Evolutionary conservation across 371 early-diverging fungal genomes (phyloP).

Genomic region (Syncephalastrum monosporum): DNA sequence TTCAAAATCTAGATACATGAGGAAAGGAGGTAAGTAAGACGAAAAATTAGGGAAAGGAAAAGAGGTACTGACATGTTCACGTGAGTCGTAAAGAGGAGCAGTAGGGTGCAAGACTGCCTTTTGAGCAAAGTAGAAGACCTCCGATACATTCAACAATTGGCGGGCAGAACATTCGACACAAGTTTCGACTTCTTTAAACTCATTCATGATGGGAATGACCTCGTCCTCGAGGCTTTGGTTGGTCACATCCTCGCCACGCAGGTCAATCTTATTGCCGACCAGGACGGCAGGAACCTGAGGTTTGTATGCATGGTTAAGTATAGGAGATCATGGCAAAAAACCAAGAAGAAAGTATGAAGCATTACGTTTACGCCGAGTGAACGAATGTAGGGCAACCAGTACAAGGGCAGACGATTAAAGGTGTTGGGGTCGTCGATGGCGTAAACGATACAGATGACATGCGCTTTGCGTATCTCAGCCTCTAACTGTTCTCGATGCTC

Average conservation of each 20-base stretch:
- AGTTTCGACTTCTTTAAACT: conserved; percentile 98
- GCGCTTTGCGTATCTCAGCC: conserved; percentile 89
- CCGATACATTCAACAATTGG: conserved; percentile 89
- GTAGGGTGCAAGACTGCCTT: conserved; percentile 97
- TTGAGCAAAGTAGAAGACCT: conserved; percentile 98
- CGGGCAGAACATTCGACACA: conserved; percentile 98
- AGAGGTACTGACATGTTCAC: conserved; percentile 70
- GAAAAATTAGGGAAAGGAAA: neutral
- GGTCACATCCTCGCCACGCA: conserved; percentile 78
- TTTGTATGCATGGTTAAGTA: neutral
- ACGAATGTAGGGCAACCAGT: conserved; percentile 93
- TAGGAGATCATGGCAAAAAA: neutral
- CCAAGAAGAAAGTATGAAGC: neutral
- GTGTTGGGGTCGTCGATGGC: conserved; percentile 82
- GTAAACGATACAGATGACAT: conserved; percentile 96
- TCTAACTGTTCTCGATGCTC: conserved; percentile 88
- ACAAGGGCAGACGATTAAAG: conserved; percentile 78
- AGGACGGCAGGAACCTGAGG: conserved; percentile 88
- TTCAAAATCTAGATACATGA: conserved; percentile 59
- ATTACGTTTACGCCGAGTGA: conserved; percentile 86
- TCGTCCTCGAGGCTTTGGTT: conserved; percentile 87
- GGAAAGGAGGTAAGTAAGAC: neutral
- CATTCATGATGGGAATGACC: conserved; percentile 95
- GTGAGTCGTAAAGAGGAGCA: conserved; percentile 91
- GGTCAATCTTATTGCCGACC: conserved; percentile 97